Conservation (phyloP, 306 rosid species). For the Begonia fuchsioides region DNA sequence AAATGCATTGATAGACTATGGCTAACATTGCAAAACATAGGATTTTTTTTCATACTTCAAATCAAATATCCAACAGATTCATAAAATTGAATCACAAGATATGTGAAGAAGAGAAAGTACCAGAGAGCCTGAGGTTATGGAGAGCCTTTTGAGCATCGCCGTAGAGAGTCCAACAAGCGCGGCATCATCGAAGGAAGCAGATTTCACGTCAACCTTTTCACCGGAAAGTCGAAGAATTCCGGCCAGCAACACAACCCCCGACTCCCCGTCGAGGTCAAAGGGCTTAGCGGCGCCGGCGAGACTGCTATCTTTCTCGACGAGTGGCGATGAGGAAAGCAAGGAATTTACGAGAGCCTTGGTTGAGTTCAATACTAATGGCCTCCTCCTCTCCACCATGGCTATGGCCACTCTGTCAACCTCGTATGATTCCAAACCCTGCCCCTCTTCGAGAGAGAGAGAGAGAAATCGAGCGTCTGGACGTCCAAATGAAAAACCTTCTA, state of each 20-base stretch:
- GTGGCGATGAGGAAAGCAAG: conserved; percentile 19
- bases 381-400: conserved; percentile 65
- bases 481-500: no score
- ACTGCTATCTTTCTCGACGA: conserved; percentile 7
- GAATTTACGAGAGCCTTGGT: conserved; percentile 45
- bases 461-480: no score
- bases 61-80: no score
- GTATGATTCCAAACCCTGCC: background rate
- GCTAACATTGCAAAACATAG: no score
- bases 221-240: conserved; percentile 49
- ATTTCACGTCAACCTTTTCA: conserved; percentile 14
- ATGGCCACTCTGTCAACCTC: background rate
- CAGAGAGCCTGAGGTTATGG: conserved; percentile 51
- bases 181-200: conserved; percentile 41
- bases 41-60: no score
- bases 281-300: conserved; percentile 6
- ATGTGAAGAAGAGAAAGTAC: conserved; percentile 12
- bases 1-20: no score
- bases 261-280: conserved; percentile 5
- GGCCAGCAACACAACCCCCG: conserved; percentile 22
- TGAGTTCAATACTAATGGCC: conserved; percentile 62
- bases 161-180: conserved; percentile 56
- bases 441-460: no score
- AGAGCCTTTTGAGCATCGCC: conserved; percentile 44
- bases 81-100: no score